Evolutionary conservation across 441 rosid species (phyloP), one percentile per base, ranked within the genome.

Genomic region (Gossypium gossypioides): DNA sequence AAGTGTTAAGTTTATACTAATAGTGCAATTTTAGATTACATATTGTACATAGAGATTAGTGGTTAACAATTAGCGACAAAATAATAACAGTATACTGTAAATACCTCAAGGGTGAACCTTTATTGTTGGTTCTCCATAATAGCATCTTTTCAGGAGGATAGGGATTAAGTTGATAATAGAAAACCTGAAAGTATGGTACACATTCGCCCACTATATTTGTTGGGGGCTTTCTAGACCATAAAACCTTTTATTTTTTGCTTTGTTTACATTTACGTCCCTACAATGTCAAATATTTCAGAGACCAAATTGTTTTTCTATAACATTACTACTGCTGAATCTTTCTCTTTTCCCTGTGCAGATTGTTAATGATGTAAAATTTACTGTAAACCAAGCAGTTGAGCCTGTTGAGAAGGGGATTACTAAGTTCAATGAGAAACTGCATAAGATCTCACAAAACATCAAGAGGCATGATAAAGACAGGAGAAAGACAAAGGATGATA

Each of bases 401-500:
- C 99, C 98, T 32, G 84, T 96, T 83, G 99, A 96, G 79, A 93
- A 96, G 82, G 96, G 98, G 42, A 86, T 96, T 69, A 85, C 92
- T 6, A 89, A 85, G 81, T 91, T 95, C 79, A 95, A 95, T 71
- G 88, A 91, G 85, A 92, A 95, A 80, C 69, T 91, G 77, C 92
- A 90, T 77, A 92, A 85, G 81, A 88, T 96, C 79, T 96, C 99
- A 34, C 88, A 89, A 77, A 91, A 91, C 83, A 92, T 95, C 12
- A 95, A 90, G 85, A 89, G 78, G 77, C 91, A 87, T 3, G 92
- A 88, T 84, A 94, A 89, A 76, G 97, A 91, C 22, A 90, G 54
- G 81, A 90, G 84, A 77, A 86, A 88, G 79, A 88, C 86, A 12
- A 93, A 91, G 85, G 99, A 93, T 55, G 98, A 96, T 75, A 90